Conservation (phyloP, 352 stramenopile species). For the Phytophthora uliginosa region DNA sequence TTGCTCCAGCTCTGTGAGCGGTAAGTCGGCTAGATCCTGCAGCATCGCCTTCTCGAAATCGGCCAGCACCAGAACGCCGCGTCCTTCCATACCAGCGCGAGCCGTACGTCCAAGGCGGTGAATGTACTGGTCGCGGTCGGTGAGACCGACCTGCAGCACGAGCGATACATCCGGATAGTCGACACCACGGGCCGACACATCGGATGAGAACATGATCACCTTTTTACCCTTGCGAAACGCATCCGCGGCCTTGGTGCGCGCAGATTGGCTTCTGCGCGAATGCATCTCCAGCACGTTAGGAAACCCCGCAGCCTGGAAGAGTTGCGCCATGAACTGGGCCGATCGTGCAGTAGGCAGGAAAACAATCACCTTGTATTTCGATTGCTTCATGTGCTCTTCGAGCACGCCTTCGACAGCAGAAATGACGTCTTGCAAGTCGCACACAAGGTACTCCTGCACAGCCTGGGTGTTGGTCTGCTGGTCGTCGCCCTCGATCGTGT, state of each 20-base stretch:
- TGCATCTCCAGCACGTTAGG: slow-evolving; percentile 95
- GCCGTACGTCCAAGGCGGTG: slow-evolving; percentile 96
- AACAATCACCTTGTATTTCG: slow-evolving; percentile 96
- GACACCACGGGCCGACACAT: slow-evolving; percentile 96
- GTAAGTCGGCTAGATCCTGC: slow-evolving; percentile 77
- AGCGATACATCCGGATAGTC: slow-evolving; percentile 97
- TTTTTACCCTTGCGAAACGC: slow-evolving; percentile 90
- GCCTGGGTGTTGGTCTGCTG: slow-evolving; percentile 92
- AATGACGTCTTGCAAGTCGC: slow-evolving; percentile 78
- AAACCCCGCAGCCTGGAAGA: slow-evolving; percentile 85
- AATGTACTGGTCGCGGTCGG: slow-evolving; percentile 95
- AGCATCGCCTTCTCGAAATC: slow-evolving; percentile 88
- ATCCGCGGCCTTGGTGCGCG: slow-evolving; percentile 89
- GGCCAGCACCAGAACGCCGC: slow-evolving; percentile 84
- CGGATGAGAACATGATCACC: slow-evolving; percentile 95
- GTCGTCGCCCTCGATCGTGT: slow-evolving; percentile 93
- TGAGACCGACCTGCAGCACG: slow-evolving; percentile 89
- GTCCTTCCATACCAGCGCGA: slow-evolving; percentile 87
- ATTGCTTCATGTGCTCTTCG: slow-evolving; percentile 75
- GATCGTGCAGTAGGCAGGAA: slow-evolving; percentile 95
- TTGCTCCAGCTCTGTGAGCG: slow-evolving; percentile 52
- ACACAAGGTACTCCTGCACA: slow-evolving; percentile 87
- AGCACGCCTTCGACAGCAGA: slow-evolving; percentile 78
- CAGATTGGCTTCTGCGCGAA: slow-evolving; percentile 95
- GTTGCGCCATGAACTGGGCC: slow-evolving; percentile 90